Evolutionary conservation across 2,329 filamentous ascomycete genomes (phyloP), one percentile per base, ranked within the genome.

Genomic region (Plenodomus biglobosus): DNA sequence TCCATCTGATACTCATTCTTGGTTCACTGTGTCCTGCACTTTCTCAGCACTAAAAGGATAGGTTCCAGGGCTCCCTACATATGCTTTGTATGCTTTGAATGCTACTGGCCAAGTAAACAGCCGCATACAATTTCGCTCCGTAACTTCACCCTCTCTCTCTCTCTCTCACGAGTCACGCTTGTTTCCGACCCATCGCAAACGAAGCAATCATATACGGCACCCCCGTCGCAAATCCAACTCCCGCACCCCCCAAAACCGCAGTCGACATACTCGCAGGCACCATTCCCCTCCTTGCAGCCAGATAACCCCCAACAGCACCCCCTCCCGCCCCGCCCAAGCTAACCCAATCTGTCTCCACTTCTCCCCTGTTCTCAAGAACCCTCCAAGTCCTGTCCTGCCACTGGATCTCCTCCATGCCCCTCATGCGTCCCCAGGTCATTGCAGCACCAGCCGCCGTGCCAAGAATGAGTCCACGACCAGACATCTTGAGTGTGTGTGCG

Each of bases 311-410:
- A 7, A 70, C 62, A 32, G 70, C 63, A 48, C 75, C 56, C 1
- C 62, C 61, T 0, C 61, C 69, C 55, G 76, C 76, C 0, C 76
- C 79, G 0, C 64, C 71, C 16, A 77, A 73, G 17, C 76, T 79
- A 75, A 77, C 83, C 58, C 81, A 80, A 61, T 85, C 83, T 40
- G 75, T 76, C 56, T 80, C 75, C 0, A 80, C 61, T 72, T 87
- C 83, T 0, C 61, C 60, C 22, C 57, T 56, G 53, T 81, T 86
- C 68, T 80, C 80, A 37, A 84, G 57, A 41, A 87, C 61, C 22
- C 84, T 73, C 83, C 84, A 87, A 46, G 78, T 78, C 16, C 85
- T 75, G 62, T 87, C 84, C 59, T 79, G 70, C 84, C 84, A 87
- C 66, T 87, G 83, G 24, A 87, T 81, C 35, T 78, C 74, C 55